These are phyloP conservation scores for Calonectria crousiana DNA, from an alignment of 2,329 filamentous ascomycete genomes.

Conservation along the genomic window DNA sequence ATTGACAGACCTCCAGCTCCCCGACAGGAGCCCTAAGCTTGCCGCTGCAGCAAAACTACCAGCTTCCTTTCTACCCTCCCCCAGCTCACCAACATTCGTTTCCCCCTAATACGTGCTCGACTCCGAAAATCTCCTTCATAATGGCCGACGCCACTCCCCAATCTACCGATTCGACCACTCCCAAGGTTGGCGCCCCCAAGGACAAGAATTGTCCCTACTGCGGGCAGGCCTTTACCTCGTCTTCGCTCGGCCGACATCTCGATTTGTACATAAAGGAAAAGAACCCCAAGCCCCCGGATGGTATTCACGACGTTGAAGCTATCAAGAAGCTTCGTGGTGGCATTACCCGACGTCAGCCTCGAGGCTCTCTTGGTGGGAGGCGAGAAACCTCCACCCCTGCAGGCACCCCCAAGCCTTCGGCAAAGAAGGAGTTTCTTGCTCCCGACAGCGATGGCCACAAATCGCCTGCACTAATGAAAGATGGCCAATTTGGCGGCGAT, in stretches of 20 bases:
- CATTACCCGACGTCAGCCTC: constrained; percentile 88
- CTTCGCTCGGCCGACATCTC: constrained; percentile 90
- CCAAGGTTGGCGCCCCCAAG: constrained; percentile 69
- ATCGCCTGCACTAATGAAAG: constrained; percentile 56
- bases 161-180: constrained; percentile 53
- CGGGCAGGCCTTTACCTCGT: constrained; percentile 90
- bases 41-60: constrained; percentile 18
- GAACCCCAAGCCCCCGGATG: constrained; percentile 89
- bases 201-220: constrained; percentile 93
- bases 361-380: constrained; percentile 71
- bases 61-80: constrained; percentile 30
- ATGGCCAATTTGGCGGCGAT: constrained; percentile 57
- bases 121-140: constrained; percentile 26
- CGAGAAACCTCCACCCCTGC: constrained; percentile 70
- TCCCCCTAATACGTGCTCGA: constrained; percentile 17
- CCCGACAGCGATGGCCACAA: constrained; percentile 54
- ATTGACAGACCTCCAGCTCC: constrained; percentile 44
- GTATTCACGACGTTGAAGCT: constrained; percentile 89
- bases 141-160: constrained; percentile 51
- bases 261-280: constrained; percentile 95
- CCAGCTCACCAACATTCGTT: constrained; percentile 33
- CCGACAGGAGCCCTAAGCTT: constrained; percentile 42
- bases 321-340: constrained; percentile 85
- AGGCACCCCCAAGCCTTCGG: constrained; percentile 60
- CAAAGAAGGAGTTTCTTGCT: constrained; percentile 53